Evolutionary conservation across 2,329 filamentous ascomycete species (phyloP), one percentile per base, ranked within the genome.

Genomic region (Colletotrichum musae): DNA sequence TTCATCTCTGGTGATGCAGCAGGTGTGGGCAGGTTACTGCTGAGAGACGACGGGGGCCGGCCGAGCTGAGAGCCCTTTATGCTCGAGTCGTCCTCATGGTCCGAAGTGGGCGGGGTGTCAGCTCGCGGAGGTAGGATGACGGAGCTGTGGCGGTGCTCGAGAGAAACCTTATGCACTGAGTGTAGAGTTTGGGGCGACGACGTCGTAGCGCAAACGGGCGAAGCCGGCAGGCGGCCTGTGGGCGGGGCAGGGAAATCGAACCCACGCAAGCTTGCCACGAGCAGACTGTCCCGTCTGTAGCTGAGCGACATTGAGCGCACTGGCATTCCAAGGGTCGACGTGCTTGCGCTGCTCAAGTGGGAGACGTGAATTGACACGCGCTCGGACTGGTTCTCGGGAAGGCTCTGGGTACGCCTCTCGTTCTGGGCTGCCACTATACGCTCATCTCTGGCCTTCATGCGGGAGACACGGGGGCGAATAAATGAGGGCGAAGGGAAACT

Each of bases 401-500:
- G 61, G 45, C 71, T 72, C 13, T 57, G 64, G 7, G 71, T 28
- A 32, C 71, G 67, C 28, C 54, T 59, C 15, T 62, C 70, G 16
- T 57, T 52, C 12, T 64, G 59, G 2, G 59, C 39, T 45, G 62
- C 60, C 2, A 66, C 39, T 18, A 66, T 71, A 18, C 73, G 73
- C 74, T 86, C 86, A 56, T 89, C 84, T 56, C 88, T 83, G n/a
- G 88, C 87, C 54, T 83, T 78, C 88, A 90, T 90, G 26, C 86
- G 83, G 63, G 80, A 82, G 16, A 83, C 81, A 45, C 82, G 89
- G 28, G 88, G 88, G 53, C 86, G 82, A 70, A 90, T 87, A 72
- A 88, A 90, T 1, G 86, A 87, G 6, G 86, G 83, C 21, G 81
- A 81, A 5, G 86, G 86, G 70, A 88, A 88, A 58, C 56, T 80